Evolutionary conservation across 345 rosid genomes (phyloP), one percentile per base, ranked within the genome.

Genomic region (Rhizophora apiculata): DNA sequence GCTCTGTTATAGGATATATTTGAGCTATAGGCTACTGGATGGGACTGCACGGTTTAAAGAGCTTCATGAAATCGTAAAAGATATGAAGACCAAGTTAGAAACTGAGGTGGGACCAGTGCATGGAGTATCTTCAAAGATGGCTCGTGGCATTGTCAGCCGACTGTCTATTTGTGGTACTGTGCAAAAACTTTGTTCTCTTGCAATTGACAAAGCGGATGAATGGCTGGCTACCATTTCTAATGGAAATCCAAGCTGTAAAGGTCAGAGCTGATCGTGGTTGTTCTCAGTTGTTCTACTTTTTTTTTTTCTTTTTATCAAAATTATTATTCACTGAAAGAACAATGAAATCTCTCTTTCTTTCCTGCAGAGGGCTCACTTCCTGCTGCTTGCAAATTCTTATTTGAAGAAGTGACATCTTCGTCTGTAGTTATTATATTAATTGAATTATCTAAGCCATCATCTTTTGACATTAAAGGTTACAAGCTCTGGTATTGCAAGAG

Each of bases 401-500:
- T 96, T 74, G 98, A 96, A 82, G 93, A 92, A 83, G 82, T 90
- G 74, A 82, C 73, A 15, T 68, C 95, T 0, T 84, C 85, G 20
- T 82, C 86, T 56, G 89, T 90, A 65, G 76, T 81, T 39, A 80
- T 92, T 72, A 77, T 83, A 72, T 63, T 96, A 67, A 78, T 96
- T 73, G 99, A 90, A 72, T 67, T 83, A 57, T 79, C 95, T 49
- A 73, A 71, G 37, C 68, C 72, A 22, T 65, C 74, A 59, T 82
- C 86, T 34, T 65, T 71, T 48, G 83, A 81, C 68, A 82, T 96
- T 24, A 84, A 81, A 72, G 98, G 99, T 60, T 92, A 92, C 74
- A 96, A 90, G 83, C 89, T 96, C 72, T 96, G 99, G 98, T 92
- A 79, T 77, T 82, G 82, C 62, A 85, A 85, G 86, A 90, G 85